These are phyloP conservation scores for Sambucus nigra DNA, from an alignment of 129 eudicot species.

Conservation along the genomic window DNA sequence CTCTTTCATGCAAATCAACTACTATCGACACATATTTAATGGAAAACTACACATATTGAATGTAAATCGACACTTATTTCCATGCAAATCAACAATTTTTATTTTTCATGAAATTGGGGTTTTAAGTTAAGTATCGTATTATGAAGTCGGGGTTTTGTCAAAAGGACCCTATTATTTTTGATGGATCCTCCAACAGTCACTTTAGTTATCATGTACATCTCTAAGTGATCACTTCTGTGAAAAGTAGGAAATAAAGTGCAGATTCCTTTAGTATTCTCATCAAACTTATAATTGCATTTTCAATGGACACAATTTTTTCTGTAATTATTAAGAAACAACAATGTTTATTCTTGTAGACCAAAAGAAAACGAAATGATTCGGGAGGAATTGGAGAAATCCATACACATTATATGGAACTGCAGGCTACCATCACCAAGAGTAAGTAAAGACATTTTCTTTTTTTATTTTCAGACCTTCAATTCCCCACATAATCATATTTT, in stretches of 20 bases:
- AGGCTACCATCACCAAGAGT: constrained; percentile 94
- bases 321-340: neutral
- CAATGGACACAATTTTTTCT: neutral
- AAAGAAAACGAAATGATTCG: constrained; percentile 67
- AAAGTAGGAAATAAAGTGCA: neutral
- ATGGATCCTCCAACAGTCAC: too few relatives aligned
- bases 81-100: too few relatives aligned
- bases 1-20: too few relatives aligned
- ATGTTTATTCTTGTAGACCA: constrained; percentile 37
- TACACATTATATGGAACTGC: constrained; percentile 94
- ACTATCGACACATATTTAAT: too few relatives aligned
- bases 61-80: too few relatives aligned
- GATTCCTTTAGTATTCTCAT: neutral
- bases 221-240: too few relatives aligned
- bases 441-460: constrained; percentile 19
- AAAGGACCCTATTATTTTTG: too few relatives aligned
- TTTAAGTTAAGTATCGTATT: too few relatives aligned
- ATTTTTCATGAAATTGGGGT: too few relatives aligned
- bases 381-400: constrained; percentile 81
- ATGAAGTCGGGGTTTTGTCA: too few relatives aligned
- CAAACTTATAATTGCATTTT: neutral
- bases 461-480: neutral
- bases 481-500: neutral
- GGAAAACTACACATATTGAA: too few relatives aligned
- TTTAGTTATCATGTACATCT: too few relatives aligned